These are phyloP conservation scores for Suillus spraguei DNA, from an alignment of 768 basidiomycete genomes.

Conservation along the genomic window DNA sequence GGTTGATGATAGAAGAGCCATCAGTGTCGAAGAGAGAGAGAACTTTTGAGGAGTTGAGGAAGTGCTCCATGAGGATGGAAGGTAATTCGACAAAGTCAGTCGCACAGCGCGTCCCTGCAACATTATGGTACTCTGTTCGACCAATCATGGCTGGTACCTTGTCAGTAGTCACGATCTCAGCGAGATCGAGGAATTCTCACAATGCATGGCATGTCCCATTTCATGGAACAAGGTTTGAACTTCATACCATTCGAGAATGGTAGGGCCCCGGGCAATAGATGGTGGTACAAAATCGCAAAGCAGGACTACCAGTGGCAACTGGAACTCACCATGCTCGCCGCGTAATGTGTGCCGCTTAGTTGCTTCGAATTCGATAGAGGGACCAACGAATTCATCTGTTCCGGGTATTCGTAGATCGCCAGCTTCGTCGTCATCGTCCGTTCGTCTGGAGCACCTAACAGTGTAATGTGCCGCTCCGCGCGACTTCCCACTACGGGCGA, in stretches of 20 bases:
- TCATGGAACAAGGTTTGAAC: constrained; percentile 96
- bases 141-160: constrained; percentile 82
- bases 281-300: constrained; percentile 84
- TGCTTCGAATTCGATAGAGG: constrained; percentile 66
- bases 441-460: constrained; percentile 89
- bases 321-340: constrained; percentile 71
- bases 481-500: constrained; percentile 81
- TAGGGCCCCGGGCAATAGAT: constrained; percentile 59
- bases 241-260: constrained; percentile 88
- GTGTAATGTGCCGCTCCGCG: constrained; percentile 97
- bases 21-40: constrained; percentile 74
- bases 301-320: constrained; percentile 90
- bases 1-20: constrained; percentile 45
- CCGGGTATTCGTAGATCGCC: constrained; percentile 56
- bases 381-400: constrained; percentile 41
- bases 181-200: constrained; percentile 50
- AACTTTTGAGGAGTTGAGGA: constrained; percentile 82
- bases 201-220: constrained; percentile 99
- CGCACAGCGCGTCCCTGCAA: constrained; percentile 95
- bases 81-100: constrained; percentile 99
- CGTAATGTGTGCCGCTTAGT: constrained; percentile 60
- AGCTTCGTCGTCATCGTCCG: constrained; percentile 85
- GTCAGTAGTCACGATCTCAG: constrained; percentile 11
- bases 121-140: constrained; percentile 95
- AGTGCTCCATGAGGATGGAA: constrained; percentile 98